Base-by-base conservation (phyloP, 192 early-diverging fungal genomes). In the Polychytrium aggregatum region DNA sequence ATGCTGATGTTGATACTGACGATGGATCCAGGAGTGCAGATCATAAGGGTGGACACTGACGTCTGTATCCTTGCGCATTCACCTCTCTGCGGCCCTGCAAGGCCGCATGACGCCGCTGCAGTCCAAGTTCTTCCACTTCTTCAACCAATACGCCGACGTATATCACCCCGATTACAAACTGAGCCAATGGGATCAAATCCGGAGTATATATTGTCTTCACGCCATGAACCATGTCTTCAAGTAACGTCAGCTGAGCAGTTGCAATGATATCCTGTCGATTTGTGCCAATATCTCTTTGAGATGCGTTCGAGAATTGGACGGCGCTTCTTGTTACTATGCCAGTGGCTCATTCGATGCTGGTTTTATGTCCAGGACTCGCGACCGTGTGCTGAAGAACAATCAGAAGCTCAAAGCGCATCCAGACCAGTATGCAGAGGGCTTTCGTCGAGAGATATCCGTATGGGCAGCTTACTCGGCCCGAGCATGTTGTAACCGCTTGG, bases 211-310 rank as follows among this genome's bases (percentile, higher is more conserved):
- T 53, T 65, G 66, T 9, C 62, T 97, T 25, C 96, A 98, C 51
- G 82, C 79, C 4, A 55, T 98, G 46, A 98, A 97, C 60, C 96
- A 98, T 43, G 71, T 98, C 14, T 64, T 77, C 52, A 92, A 90
- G 69, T 75, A 63, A n/a, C n/a, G n/a, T n/a, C n/a, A n/a, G n/a
- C n/a, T n/a, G n/a, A n/a, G n/a, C n/a, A n/a, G n/a, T n/a, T n/a
- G n/a, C n/a, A n/a, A n/a, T n/a, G n/a, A n/a, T n/a, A n/a, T n/a
- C n/a, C n/a, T n/a, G n/a, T n/a, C n/a, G n/a, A n/a, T n/a, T n/a
- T n/a, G n/a, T n/a, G n/a, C n/a, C n/a, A n/a, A n/a, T n/a, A n/a
- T n/a, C n/a, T n/a, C n/a, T n/a, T n/a, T n/a, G n/a, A n/a, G n/a
- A n/a, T n/a, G n/a, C n/a, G n/a, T n/a, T n/a, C n/a, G n/a, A n/a